These are phyloP conservation scores for Colletotrichum musicola DNA, from an alignment of 2,329 filamentous ascomycete species.

Conservation along the genomic window DNA sequence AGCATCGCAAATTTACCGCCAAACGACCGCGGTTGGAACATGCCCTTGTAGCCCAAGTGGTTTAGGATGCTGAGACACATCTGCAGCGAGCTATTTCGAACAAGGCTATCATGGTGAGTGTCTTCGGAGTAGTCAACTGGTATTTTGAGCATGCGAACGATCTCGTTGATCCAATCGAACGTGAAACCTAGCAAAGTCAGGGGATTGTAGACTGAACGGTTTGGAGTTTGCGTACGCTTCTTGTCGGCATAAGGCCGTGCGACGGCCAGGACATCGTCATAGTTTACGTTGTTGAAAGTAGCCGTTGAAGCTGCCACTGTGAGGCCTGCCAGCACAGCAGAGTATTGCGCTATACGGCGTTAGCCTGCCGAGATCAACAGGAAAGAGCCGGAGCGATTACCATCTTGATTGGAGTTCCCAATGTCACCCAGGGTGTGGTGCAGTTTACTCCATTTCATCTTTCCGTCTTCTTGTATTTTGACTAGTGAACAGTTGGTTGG, in stretches of 20 bases:
- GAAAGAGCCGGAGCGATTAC: constrained; percentile 48
- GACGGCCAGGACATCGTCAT: constrained; percentile 80
- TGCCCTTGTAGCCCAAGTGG: constrained; percentile 79
- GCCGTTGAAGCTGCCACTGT: constrained; percentile 64
- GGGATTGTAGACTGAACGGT: not conserved
- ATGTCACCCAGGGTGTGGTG: constrained; percentile 64
- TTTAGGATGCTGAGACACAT: constrained; percentile 84
- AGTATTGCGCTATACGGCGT: constrained; percentile 60
- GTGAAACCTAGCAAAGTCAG: constrained; percentile 63
- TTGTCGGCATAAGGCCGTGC: constrained; percentile 64
- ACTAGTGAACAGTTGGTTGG: constrained; percentile 71
- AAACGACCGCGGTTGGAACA: constrained; percentile 71
- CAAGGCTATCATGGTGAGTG: constrained; percentile 76
- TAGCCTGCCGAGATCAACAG: constrained; percentile 38
- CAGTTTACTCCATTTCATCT: constrained; percentile 69
- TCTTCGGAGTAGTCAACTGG: constrained; percentile 88
- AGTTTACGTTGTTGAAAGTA: constrained; percentile 62
- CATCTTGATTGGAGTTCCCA: constrained; percentile 60
- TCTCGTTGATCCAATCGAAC: constrained; percentile 72
- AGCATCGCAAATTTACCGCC: constrained; percentile 81
- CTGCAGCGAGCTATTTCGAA: constrained; percentile 80
- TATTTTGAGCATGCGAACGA: constrained; percentile 77
- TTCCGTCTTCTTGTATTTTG: constrained; percentile 69
- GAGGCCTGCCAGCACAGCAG: constrained; percentile 72
- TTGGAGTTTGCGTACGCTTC: constrained; percentile 46